A percentile compares a stretch with the other conserved stretches of the same genome.
Conservation (phyloP, 2,329 filamentous ascomycete species). For the Talaromyces sp. region DNA sequence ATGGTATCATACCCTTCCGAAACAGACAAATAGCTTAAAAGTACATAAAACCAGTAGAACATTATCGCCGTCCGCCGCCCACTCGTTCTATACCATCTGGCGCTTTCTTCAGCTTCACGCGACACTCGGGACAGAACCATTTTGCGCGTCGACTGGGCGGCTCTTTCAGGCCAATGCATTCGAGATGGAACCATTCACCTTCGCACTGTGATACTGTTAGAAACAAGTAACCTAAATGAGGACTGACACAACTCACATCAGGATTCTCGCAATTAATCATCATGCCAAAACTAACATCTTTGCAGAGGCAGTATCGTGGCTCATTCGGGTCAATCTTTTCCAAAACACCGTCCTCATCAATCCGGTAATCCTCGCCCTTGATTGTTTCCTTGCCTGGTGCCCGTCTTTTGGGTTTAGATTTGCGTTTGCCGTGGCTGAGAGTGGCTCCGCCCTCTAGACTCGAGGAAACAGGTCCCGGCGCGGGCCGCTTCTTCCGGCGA, state of each 20-base stretch:
- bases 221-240: background rate
- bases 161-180: slow-evolving; percentile 57
- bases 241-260: slow-evolving; percentile 42
- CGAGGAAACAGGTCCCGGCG: slow-evolving; percentile 57
- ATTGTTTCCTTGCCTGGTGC: slow-evolving; percentile 28
- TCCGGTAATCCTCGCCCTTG: slow-evolving; percentile 38
- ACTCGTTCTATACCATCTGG: slow-evolving; percentile 40
- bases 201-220: slow-evolving; percentile 50
- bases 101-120: slow-evolving; percentile 47
- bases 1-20: slow-evolving; percentile 16
- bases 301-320: slow-evolving; percentile 62
- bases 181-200: slow-evolving; percentile 65
- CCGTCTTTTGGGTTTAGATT: slow-evolving; percentile 50
- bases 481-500: slow-evolving; percentile 56
- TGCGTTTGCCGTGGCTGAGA: slow-evolving; percentile 59
- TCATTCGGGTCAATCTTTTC: slow-evolving; percentile 60
- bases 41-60: background rate
- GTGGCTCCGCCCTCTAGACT: slow-evolving; percentile 59
- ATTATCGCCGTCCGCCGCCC: slow-evolving; percentile 30
- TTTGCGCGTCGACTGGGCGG: slow-evolving; percentile 59
- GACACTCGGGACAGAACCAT: slow-evolving; percentile 65
- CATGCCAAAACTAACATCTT: slow-evolving; percentile 61
- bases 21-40: slow-evolving; percentile 6
- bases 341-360: slow-evolving; percentile 48
- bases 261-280: slow-evolving; percentile 66